A percentile compares a stretch with the other conserved stretches of the same genome.
These are phyloP conservation scores for Verbascum thapsus DNA, from an alignment of 257 asterid genomes.

Conservation along the genomic window DNA sequence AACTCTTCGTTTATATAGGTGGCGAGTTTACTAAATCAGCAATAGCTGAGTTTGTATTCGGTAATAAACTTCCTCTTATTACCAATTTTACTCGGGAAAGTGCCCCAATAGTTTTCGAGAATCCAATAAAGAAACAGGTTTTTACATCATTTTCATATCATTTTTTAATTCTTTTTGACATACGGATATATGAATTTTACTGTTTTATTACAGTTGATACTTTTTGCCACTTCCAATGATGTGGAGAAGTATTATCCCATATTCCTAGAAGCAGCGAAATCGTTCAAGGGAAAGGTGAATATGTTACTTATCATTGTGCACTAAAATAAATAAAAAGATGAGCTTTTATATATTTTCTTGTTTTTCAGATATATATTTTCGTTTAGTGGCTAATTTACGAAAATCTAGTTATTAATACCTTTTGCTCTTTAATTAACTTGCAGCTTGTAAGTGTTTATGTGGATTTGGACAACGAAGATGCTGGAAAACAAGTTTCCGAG, in stretches of 20 bases:
- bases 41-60: constrained; percentile 73
- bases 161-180: too few species aligned
- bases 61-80: constrained; percentile 84
- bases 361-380: too few species aligned
- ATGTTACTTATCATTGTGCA: constrained; percentile 12
- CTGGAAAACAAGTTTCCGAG: constrained; percentile 77
- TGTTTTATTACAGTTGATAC: constrained; percentile 62
- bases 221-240: constrained; percentile 70
- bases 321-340: background rate
- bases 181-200: too few species aligned
- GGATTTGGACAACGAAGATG: constrained; percentile 78
- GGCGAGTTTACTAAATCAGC: constrained; percentile 79
- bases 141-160: too few species aligned
- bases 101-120: constrained; percentile 78
- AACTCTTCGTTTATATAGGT: constrained; percentile 38
- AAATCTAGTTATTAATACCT: constrained; percentile 1
- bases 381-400: too few species aligned
- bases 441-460: constrained; percentile 79
- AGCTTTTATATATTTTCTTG: too few species aligned
- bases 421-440: constrained; percentile 21
- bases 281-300: constrained; percentile 88
- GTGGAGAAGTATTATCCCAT: constrained; percentile 56
- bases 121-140: constrained; percentile 97
- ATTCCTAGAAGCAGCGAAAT: constrained; percentile 83
- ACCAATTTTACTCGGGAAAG: constrained; percentile 73